These are phyloP conservation scores for Trichoderma harzianum DNA, from an alignment of 2,329 filamentous ascomycete species.

Conservation along the genomic window DNA sequence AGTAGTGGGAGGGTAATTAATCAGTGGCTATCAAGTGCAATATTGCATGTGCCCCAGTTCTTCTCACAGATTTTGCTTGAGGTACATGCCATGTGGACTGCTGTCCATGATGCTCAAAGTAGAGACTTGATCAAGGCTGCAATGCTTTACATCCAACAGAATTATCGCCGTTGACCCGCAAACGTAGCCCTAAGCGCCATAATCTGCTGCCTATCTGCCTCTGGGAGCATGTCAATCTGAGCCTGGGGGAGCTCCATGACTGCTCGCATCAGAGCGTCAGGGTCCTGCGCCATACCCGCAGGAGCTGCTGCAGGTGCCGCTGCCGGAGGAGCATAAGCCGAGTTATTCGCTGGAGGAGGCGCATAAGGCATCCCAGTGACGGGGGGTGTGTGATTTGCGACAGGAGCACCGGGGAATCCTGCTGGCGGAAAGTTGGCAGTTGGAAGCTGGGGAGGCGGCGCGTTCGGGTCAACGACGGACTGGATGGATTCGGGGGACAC, in stretches of 20 bases:
- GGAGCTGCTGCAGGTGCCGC: conserved; percentile 33
- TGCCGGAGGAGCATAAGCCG: conserved; percentile 36
- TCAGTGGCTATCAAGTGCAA: background rate
- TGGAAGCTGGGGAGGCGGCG: conserved; percentile 35
- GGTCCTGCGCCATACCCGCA: conserved; percentile 47
- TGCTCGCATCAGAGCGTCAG: conserved; percentile 73
- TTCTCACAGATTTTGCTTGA: background rate
- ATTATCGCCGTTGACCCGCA: conserved; percentile 38
- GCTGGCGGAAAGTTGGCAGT: conserved; percentile 34
- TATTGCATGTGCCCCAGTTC: background rate
- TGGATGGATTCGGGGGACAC: conserved; percentile 81
- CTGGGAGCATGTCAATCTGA: conserved; percentile 74
- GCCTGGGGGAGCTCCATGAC: conserved; percentile 77
- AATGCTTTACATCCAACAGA: background rate
- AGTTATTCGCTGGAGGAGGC: conserved; percentile 38
- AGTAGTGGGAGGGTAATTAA: background rate
- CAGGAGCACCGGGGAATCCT: conserved; percentile 34
- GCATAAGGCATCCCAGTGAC: conserved; percentile 45
- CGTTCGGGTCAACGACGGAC: conserved; percentile 68
- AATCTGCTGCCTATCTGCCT: conserved; percentile 73
- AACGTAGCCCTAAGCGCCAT: conserved; percentile 69
- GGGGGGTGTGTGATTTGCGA: conserved; percentile 47
- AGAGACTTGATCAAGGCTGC: background rate
- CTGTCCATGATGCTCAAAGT: background rate
- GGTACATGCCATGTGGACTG: background rate